Evolutionary conservation across 2,329 filamentous ascomycete species (phyloP).

Genomic region (Verticillium dahliae): DNA sequence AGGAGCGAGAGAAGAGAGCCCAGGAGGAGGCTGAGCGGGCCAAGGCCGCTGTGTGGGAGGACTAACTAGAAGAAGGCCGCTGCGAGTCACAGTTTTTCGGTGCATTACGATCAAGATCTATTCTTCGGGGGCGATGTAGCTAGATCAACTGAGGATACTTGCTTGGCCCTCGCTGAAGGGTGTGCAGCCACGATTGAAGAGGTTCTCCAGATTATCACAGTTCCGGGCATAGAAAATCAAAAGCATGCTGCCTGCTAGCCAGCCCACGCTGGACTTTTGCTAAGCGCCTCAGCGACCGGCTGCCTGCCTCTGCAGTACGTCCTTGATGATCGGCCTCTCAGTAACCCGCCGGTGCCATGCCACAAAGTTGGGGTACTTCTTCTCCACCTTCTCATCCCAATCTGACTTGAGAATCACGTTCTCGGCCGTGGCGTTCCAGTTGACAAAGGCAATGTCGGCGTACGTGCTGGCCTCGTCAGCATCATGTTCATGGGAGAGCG

Average conservation of each 20-base stretch:
- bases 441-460: slow-evolving; percentile 24
- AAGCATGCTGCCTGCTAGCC: no score
- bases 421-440: slow-evolving; percentile 15
- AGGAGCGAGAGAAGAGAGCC: slow-evolving; percentile 52
- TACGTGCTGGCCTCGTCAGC: slow-evolving; percentile 14
- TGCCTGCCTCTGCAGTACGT: slow-evolving; percentile 6
- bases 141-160: no score
- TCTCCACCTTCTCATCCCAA: slow-evolving; percentile 17
- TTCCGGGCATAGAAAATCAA: background rate
- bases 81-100: background rate
- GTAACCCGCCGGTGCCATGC: slow-evolving; percentile 26
- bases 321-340: slow-evolving; percentile 22
- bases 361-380: slow-evolving; percentile 25
- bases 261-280: background rate
- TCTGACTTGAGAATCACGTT: slow-evolving; percentile 9
- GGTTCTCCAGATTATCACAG: no score
- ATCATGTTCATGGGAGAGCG: background rate
- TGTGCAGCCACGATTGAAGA: no score
- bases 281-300: background rate
- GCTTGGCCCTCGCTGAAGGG: no score
- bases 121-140: no score
- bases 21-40: slow-evolving; percentile 64
- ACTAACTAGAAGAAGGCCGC: slow-evolving; percentile 26
- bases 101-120: background rate
- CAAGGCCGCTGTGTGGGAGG: slow-evolving; percentile 85